Conservation (phyloP, 495 filamentous ascomycete genomes). For the Extremus antarcticus region DNA sequence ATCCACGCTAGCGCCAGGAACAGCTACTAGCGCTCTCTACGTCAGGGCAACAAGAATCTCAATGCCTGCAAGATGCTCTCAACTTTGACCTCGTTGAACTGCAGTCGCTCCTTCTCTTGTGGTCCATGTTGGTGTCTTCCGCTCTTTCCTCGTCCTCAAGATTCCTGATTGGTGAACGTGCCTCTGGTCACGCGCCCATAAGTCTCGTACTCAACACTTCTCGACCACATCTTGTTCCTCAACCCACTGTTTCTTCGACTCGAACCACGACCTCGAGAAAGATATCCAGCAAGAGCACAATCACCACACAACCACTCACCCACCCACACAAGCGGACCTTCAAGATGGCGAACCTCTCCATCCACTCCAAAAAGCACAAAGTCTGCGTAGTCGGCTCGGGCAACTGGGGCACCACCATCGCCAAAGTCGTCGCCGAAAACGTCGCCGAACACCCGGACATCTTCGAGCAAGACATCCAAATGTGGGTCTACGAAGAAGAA, state of each 20-base stretch:
- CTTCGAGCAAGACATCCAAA: conserved; percentile 83
- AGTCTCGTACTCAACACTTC: background rate
- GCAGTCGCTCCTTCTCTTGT: background rate
- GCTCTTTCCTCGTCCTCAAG: background rate
- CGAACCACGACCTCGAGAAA: background rate
- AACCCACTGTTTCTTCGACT: background rate
- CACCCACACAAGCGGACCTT: background rate
- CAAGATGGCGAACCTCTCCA: background rate
- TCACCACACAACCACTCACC: background rate
- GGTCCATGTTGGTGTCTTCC: background rate
- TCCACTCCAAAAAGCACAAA: conserved; percentile 60
- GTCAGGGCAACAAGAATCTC: too few species aligned
- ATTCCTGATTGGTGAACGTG: background rate
- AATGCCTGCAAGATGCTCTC: too few species aligned
- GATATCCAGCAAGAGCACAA: background rate
- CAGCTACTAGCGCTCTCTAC: too few species aligned
- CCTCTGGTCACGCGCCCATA: background rate
- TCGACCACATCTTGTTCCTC: background rate
- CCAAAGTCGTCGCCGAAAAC: conserved; percentile 95
- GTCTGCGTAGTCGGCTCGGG: conserved; percentile 90
- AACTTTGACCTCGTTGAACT: too few species aligned
- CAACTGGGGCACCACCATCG: conserved; percentile 96
- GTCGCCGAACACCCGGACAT: conserved; percentile 60
- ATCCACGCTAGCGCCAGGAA: too few species aligned
- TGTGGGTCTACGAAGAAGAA: conserved; percentile 95